Evolutionary conservation across 2,329 filamentous ascomycete species (phyloP).

Genomic region (Sclerotinia trifoliorum): DNA sequence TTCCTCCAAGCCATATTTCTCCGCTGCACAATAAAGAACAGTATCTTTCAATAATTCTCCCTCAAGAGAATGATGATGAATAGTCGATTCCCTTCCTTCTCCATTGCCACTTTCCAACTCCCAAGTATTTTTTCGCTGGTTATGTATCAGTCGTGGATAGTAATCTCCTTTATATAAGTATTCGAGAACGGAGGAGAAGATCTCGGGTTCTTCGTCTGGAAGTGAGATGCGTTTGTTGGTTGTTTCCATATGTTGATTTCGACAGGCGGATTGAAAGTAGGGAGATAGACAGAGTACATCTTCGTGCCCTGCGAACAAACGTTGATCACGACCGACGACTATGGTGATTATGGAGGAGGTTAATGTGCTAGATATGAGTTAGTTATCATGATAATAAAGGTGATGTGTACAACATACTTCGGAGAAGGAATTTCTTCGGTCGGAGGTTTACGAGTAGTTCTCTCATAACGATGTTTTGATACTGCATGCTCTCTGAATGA

Average conservation of each 20-base stretch:
- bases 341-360: slow-evolving; percentile 75
- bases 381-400: slow-evolving; percentile 25
- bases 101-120: slow-evolving; percentile 69
- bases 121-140: slow-evolving; percentile 78
- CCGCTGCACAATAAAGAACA: slow-evolving; percentile 84
- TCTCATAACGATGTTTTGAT: slow-evolving; percentile 39
- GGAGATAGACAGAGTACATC: slow-evolving; percentile 76
- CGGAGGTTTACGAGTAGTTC: slow-evolving; percentile 33
- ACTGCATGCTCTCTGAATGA: slow-evolving; percentile 42
- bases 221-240: slow-evolving; percentile 71
- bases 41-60: slow-evolving; percentile 81
- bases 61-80: slow-evolving; percentile 65
- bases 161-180: slow-evolving; percentile 87
- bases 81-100: slow-evolving; percentile 62
- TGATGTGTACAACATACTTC: slow-evolving; percentile 30
- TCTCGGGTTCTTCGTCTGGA: slow-evolving; percentile 82
- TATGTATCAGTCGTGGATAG: slow-evolving; percentile 77
- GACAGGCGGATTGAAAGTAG: slow-evolving; percentile 69
- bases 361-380: slow-evolving; percentile 47
- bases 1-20: slow-evolving; percentile 79
- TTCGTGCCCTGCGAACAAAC: slow-evolving; percentile 89
- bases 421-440: slow-evolving; percentile 33
- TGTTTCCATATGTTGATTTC: slow-evolving; percentile 60
- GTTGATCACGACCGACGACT: slow-evolving; percentile 74
- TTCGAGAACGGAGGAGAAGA: slow-evolving; percentile 87